Evolutionary conservation across 1,139 yeast genomes (phyloP).

Genomic region (Saccharomyces hybrid): DNA sequence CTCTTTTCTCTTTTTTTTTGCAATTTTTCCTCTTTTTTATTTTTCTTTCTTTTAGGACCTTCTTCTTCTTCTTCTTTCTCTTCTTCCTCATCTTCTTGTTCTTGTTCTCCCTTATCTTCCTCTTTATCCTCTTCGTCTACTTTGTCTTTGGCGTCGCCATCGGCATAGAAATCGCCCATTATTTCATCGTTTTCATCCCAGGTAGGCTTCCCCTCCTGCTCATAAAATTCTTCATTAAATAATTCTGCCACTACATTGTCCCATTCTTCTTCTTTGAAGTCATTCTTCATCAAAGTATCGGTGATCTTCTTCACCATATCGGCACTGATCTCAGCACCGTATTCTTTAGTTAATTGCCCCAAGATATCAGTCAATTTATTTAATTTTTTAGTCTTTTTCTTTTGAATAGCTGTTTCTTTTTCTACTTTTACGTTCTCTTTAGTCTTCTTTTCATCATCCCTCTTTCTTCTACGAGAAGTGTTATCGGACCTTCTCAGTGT

Average conservation of each 20-base stretch:
- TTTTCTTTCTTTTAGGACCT: slow-evolving; percentile 37
- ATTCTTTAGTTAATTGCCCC: slow-evolving; percentile 69
- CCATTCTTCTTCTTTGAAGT: slow-evolving; percentile 90
- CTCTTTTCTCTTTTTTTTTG: slow-evolving; percentile 57
- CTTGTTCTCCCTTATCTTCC: too few species aligned
- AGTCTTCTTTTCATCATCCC: slow-evolving; percentile 61
- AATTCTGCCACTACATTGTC: slow-evolving; percentile 78
- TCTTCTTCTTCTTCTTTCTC: slow-evolving; percentile 33
- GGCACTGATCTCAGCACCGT: slow-evolving; percentile 70
- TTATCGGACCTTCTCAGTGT: slow-evolving; percentile 78
- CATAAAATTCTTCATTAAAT: slow-evolving; percentile 76
- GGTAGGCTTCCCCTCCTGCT: slow-evolving; percentile 48
- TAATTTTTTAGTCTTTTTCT: slow-evolving; percentile 68
- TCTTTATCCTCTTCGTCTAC: too few species aligned
- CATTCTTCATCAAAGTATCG: slow-evolving; percentile 71
- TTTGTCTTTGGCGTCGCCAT: slow-evolving; percentile 17
- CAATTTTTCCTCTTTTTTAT: slow-evolving; percentile 53
- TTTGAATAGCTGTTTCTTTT: slow-evolving; percentile 55
- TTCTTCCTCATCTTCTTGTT: slow-evolving; percentile 12
- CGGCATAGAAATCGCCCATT: slow-evolving; percentile 32
- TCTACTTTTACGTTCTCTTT: slow-evolving; percentile 47
- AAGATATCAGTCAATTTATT: slow-evolving; percentile 73
- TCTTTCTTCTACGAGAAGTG: slow-evolving; percentile 69
- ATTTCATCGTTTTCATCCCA: slow-evolving; percentile 48
- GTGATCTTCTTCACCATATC: slow-evolving; percentile 54